Evolutionary conservation across 176 grass and related monocot genomes (phyloP).

Genomic region (Hordeum marinum): DNA sequence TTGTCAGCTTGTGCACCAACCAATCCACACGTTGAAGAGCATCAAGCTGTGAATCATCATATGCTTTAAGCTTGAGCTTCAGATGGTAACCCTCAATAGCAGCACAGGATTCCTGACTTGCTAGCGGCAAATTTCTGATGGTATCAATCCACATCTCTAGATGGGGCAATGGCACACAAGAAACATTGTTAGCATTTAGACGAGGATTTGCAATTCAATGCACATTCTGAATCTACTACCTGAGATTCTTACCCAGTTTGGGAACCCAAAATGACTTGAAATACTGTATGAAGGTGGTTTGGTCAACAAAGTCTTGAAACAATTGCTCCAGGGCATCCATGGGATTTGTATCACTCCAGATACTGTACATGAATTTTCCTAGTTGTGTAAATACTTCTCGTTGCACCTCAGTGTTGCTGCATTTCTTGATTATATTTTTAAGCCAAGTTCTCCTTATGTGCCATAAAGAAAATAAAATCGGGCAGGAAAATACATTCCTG

Average conservation of each 20-base stretch:
- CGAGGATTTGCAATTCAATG: background rate
- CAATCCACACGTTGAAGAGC: slow-evolving; percentile 84
- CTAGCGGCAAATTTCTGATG: slow-evolving; percentile 63
- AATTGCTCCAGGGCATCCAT: slow-evolving; percentile 62
- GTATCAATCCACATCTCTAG: slow-evolving; percentile 92
- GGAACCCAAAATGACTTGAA: slow-evolving; percentile 93
- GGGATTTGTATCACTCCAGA: slow-evolving; percentile 61
- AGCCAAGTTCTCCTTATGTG: slow-evolving; percentile 81
- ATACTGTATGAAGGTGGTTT: slow-evolving; percentile 73
- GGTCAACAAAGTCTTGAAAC: slow-evolving; percentile 90
- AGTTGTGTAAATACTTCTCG: slow-evolving; percentile 62
- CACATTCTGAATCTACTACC: background rate
- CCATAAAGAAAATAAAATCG: slow-evolving; percentile 81
- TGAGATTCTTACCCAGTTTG: slow-evolving; percentile 69
- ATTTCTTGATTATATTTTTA: slow-evolving; percentile 85
- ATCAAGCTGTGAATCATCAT: slow-evolving; percentile 74
- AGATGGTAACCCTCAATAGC: slow-evolving; percentile 88
- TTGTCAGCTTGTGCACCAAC: slow-evolving; percentile 90
- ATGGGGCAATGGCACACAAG: slow-evolving; percentile 5
- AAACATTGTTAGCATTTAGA: slow-evolving; percentile 6
- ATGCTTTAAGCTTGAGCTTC: slow-evolving; percentile 85
- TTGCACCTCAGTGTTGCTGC: slow-evolving; percentile 63
- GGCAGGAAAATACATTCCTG: slow-evolving; percentile 74
- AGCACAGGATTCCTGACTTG: slow-evolving; percentile 72
- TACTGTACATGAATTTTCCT: slow-evolving; percentile 64